These are phyloP conservation scores for Blastobotrys terrestris DNA, from an alignment of 805 yeast genomes.

Conservation along the genomic window DNA sequence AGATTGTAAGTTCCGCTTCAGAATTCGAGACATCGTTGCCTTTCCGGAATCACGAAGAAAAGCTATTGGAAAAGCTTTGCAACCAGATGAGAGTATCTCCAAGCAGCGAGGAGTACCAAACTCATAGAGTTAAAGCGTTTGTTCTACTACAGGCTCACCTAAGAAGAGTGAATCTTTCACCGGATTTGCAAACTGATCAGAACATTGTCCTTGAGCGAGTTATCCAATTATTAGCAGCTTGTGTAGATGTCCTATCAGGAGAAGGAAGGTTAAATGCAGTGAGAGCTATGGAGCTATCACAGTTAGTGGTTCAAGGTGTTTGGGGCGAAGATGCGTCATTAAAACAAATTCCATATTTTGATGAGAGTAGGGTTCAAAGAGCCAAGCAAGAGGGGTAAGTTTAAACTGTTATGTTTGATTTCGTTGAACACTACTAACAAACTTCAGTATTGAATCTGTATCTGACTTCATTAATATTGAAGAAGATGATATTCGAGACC, in stretches of 20 bases:
- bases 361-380: slow-evolving; percentile 42
- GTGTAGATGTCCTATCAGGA: slow-evolving; percentile 70
- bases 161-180: slow-evolving; percentile 55
- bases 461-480: slow-evolving; percentile 72
- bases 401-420: not conserved
- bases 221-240: slow-evolving; percentile 52
- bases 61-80: slow-evolving; percentile 44
- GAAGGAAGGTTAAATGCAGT: slow-evolving; percentile 77
- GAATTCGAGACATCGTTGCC: slow-evolving; percentile 64
- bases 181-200: slow-evolving; percentile 57
- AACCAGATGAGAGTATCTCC: slow-evolving; percentile 58
- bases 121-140: slow-evolving; percentile 65
- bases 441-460: slow-evolving; percentile 55
- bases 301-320: slow-evolving; percentile 79
- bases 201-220: slow-evolving; percentile 43
- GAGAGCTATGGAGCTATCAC: slow-evolving; percentile 79
- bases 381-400: slow-evolving; percentile 39
- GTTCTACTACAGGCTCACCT: slow-evolving; percentile 76
- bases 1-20: slow-evolving; percentile 55
- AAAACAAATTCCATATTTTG: slow-evolving; percentile 73
- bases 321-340: slow-evolving; percentile 79
- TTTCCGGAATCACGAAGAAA: slow-evolving; percentile 55
- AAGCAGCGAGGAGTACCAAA: slow-evolving; percentile 32
- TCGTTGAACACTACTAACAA: not conserved
- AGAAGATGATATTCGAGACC: slow-evolving; percentile 57